phyloP scores from a whole-genome alignment of 1,284 basidiomycete species.

The Moesziomyces antarcticus region DNA sequence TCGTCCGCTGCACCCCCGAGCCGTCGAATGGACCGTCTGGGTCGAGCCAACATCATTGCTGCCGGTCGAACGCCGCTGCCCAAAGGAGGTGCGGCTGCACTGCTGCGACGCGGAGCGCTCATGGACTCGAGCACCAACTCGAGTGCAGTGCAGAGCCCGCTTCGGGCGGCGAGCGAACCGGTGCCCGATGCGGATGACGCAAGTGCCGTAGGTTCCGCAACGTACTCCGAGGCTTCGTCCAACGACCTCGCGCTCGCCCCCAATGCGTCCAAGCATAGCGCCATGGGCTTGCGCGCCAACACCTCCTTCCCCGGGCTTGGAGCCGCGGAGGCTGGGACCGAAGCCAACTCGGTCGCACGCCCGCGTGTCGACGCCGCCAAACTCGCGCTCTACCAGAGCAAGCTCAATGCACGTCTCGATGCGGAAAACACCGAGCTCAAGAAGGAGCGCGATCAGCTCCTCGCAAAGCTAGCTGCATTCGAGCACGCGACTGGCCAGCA shows the following conservation, averaged over 20 bases:
- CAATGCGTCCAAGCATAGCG: constrained; percentile 35
- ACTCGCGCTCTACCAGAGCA: constrained; percentile 47
- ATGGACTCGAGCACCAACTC: constrained; percentile 32
- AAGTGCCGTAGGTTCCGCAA: constrained; percentile 31
- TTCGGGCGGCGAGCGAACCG: constrained; percentile 13
- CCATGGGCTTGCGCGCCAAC: constrained; percentile 42
- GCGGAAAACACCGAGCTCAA: constrained; percentile 52
- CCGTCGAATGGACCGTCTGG: constrained; percentile 46
- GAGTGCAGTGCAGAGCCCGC: constrained; percentile 22
- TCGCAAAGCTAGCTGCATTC: constrained; percentile 24
- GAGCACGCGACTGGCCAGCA: constrained; percentile 7
- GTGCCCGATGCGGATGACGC: constrained; percentile 17
- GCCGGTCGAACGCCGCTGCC: constrained; percentile 46
- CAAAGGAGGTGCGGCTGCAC: constrained; percentile 39
- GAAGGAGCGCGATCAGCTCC: constrained; percentile 36
- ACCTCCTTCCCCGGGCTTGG: constrained; percentile 49
- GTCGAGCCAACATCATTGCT: constrained; percentile 44
- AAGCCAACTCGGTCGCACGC: constrained; percentile 41
- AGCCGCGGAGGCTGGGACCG: constrained; percentile 42
- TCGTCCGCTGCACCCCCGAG: constrained; percentile 23
- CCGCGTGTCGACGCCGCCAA: constrained; percentile 45
- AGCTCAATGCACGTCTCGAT: constrained; percentile 46
- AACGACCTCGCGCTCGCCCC: constrained; percentile 41
- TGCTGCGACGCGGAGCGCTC: constrained; percentile 46
- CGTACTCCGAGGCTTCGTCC: constrained; percentile 41